Evolutionary conservation across 148 eudicot genomes (phyloP).

Genomic region (Bassia scoparia): DNA sequence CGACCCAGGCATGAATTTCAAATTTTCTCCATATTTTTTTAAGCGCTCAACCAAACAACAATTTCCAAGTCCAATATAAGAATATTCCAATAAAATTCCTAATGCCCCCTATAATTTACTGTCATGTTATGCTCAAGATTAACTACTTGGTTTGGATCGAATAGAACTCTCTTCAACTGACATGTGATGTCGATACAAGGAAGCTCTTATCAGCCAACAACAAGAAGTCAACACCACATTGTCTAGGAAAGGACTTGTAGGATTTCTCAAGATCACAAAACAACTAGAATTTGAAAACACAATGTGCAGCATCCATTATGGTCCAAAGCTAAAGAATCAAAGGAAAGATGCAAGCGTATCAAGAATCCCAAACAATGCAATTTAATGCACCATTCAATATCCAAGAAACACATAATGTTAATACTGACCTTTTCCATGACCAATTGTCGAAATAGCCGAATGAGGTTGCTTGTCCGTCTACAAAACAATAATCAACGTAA

Average conservation of each 20-base stretch:
- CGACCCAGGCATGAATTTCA: no score
- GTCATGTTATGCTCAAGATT: no score
- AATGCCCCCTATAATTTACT: no score
- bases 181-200: no score
- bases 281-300: background rate
- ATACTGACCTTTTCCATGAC: constrained; percentile 94
- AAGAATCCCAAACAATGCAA: constrained; percentile 2
- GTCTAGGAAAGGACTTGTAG: background rate
- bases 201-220: background rate
- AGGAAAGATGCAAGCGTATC: background rate
- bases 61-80: no score
- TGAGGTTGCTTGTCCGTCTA: constrained; percentile 68
- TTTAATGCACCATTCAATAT: background rate
- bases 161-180: no score
- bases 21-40: no score
- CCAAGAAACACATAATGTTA: background rate
- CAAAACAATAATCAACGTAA: constrained; percentile 19
- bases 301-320: background rate
- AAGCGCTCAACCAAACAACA: no score
- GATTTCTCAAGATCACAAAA: background rate
- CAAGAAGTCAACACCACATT: background rate
- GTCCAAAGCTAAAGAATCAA: background rate
- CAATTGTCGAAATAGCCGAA: constrained; percentile 57
- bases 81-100: no score
- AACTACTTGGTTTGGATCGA: no score